Evolutionary conservation across 148 eudicot genomes (phyloP).

Genomic region (Nyssa sinensis): DNA sequence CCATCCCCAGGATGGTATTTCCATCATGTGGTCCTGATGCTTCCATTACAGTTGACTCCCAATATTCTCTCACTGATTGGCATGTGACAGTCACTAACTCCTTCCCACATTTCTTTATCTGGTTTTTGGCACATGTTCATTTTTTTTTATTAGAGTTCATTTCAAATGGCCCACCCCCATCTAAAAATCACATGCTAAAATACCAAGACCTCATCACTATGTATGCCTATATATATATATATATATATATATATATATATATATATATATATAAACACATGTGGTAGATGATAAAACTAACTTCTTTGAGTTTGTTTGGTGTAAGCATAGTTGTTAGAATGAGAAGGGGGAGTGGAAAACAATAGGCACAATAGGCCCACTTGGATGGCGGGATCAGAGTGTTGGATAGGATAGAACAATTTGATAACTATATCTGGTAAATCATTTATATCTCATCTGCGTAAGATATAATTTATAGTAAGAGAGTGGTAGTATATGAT

Average conservation of each 20-base stretch:
- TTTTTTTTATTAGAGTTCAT: too few species aligned
- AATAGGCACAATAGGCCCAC: too few species aligned
- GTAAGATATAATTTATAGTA: too few species aligned
- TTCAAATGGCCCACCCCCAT: too few species aligned
- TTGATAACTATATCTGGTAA: too few species aligned
- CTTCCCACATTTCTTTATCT: not conserved
- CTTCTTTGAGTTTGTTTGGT: not conserved
- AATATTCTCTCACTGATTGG: not conserved
- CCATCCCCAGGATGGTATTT: not conserved
- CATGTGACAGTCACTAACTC: not conserved
- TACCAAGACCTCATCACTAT: not conserved
- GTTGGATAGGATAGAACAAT: too few species aligned
- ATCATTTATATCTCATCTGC: too few species aligned
- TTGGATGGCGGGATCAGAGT: too few species aligned
- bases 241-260: too few species aligned
- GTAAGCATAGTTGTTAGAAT: too few species aligned
- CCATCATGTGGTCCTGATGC: not conserved
- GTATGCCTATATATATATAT: not conserved
- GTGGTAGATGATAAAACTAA: not conserved
- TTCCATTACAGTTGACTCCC: not conserved
- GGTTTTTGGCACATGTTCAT: not conserved
- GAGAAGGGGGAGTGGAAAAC: too few species aligned
- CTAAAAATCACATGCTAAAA: not conserved
- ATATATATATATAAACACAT: not conserved
- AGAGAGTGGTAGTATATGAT: too few species aligned